A percentile compares a stretch with the other conserved stretches of the same genome.
These are phyloP conservation scores for Stachybotrys chartarum DNA, from an alignment of 2,329 filamentous ascomycete genomes.

Conservation along the genomic window DNA sequence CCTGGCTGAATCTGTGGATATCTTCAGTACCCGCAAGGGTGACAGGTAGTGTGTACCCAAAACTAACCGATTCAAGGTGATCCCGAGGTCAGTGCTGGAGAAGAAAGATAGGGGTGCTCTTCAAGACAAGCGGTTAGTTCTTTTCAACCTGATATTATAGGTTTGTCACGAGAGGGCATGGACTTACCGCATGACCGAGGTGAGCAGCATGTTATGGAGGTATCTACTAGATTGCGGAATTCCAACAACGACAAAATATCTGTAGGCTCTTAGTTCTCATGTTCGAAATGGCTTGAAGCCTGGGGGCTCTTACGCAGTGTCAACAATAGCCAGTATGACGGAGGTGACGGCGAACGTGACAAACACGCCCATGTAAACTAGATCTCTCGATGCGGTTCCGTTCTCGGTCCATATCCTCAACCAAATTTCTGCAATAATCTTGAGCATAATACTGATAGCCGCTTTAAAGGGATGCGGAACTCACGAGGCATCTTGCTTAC, in stretches of 20 bases:
- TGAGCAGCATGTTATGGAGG: constrained; percentile 14
- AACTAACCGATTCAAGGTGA: constrained; percentile 30
- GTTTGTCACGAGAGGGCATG: neutral
- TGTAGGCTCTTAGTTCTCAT: constrained; percentile 1
- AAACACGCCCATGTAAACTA: constrained; percentile 14
- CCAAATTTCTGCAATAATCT: constrained; percentile 14
- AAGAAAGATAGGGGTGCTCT: constrained; percentile 34
- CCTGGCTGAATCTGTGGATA: constrained; percentile 30
- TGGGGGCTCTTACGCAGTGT: constrained; percentile 2
- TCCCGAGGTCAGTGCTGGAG: constrained; percentile 30
- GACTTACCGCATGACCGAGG: constrained; percentile 7
- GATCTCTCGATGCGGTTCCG: constrained; percentile 11
- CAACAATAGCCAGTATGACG: constrained; percentile 6
- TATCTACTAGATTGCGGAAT: constrained; percentile 14
- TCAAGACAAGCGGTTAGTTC: neutral
- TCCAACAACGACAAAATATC: constrained; percentile 15
- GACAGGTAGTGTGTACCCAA: constrained; percentile 2
- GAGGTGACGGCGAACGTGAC: constrained; percentile 11
- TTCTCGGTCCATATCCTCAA: constrained; percentile 16
- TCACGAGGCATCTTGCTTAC: constrained; percentile 16
- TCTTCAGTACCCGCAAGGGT: constrained; percentile 8
- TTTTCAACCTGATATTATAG: too few species aligned
- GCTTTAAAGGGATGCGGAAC: neutral
- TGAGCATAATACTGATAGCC: neutral
- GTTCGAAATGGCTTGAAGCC: neutral